A percentile compares a stretch with the other conserved stretches of the same genome.
Evolutionary conservation across 345 rosid species (phyloP).

Genomic region (Gossypium arboreum): DNA sequence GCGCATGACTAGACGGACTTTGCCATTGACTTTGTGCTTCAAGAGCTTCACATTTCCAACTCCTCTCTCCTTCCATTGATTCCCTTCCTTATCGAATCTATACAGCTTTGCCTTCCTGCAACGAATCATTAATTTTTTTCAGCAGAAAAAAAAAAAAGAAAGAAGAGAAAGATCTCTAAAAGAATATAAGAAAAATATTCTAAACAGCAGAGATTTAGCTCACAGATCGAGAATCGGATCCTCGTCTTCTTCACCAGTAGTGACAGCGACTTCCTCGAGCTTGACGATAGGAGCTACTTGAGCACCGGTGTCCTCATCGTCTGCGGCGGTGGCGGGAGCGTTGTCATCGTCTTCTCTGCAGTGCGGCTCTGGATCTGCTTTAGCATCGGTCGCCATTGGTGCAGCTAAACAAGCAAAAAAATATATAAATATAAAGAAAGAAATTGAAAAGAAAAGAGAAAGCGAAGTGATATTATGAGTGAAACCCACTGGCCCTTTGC

Average conservation of each 20-base stretch:
- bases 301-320: constrained; percentile 75
- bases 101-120: constrained; percentile 61
- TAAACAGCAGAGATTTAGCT: neutral
- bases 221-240: constrained; percentile 61
- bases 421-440: neutral
- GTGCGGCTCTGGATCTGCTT: constrained; percentile 33
- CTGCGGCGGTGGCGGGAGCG: constrained; percentile 42
- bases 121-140: neutral
- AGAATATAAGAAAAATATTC: neutral
- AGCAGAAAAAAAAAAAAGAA: neutral
- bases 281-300: constrained; percentile 62
- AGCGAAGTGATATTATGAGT: too few relatives aligned
- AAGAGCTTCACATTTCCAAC: constrained; percentile 48
- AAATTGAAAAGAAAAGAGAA: neutral
- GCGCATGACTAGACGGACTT: constrained; percentile 20
- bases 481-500: too few relatives aligned
- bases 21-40: constrained; percentile 54
- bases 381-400: constrained; percentile 35
- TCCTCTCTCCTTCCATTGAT: constrained; percentile 78
- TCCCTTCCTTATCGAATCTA: constrained; percentile 64
- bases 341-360: constrained; percentile 44
- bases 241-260: constrained; percentile 66
- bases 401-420: neutral
- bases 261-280: constrained; percentile 60
- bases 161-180: neutral